These are phyloP conservation scores for Mycosarcoma mackinlayi DNA, from an alignment of 1,284 basidiomycete genomes.

Conservation along the genomic window DNA sequence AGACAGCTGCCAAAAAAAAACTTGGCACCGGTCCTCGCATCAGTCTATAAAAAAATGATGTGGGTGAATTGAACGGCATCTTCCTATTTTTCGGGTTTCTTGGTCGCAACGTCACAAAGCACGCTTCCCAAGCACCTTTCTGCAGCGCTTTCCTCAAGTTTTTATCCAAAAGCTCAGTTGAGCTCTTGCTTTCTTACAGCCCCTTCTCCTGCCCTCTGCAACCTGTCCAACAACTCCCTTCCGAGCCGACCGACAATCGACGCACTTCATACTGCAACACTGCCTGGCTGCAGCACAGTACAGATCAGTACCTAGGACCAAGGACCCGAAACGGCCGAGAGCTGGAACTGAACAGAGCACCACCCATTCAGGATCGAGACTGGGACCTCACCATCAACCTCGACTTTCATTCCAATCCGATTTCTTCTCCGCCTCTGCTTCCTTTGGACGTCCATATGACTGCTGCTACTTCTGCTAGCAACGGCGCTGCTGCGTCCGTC, in stretches of 20 bases:
- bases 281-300: too few relatives aligned
- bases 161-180: constrained; percentile 1
- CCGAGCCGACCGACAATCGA: too few relatives aligned
- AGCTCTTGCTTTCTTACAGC: background rate
- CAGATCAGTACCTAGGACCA: too few relatives aligned
- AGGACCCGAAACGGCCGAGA: too few relatives aligned
- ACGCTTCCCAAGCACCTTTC: too few relatives aligned
- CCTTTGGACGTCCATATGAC: constrained; percentile 9
- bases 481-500: constrained; percentile 25
- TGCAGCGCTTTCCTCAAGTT: background rate
- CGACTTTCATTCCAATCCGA: background rate
- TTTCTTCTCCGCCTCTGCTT: background rate
- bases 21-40: too few relatives aligned
- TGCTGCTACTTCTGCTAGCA: constrained; percentile 20
- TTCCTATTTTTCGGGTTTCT: constrained; percentile 1
- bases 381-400: too few relatives aligned
- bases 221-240: too few relatives aligned
- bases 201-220: background rate
- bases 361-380: too few relatives aligned
- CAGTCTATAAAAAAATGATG: background rate
- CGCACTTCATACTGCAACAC: too few relatives aligned
- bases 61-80: background rate
- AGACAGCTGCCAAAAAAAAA: background rate
- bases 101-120: background rate
- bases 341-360: background rate